Conservation (phyloP, 1,284 basidiomycete genomes). For the Phellopilus nigrolimitatus region DNA sequence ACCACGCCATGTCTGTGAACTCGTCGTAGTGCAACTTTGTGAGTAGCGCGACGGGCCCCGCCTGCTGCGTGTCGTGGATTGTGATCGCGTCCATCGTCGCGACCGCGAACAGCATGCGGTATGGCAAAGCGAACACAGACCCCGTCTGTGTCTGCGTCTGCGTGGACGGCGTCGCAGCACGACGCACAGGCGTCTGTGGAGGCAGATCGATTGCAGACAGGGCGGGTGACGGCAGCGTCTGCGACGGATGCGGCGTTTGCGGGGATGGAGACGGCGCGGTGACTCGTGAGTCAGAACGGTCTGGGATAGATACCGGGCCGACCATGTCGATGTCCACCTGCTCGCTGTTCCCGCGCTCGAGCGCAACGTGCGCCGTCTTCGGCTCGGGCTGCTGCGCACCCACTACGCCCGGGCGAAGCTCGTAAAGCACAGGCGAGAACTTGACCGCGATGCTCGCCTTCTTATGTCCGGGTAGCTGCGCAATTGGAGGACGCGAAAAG, state of each 20-base stretch:
- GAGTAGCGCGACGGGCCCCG: slow-evolving; percentile 87
- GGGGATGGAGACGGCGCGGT: slow-evolving; percentile 23
- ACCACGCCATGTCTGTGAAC: slow-evolving; percentile 97
- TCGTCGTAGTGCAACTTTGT: slow-evolving; percentile 96
- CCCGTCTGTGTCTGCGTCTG: slow-evolving; percentile 31
- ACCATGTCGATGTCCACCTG: slow-evolving; percentile 51
- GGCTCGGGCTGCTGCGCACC: slow-evolving; percentile 41
- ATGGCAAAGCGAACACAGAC: slow-evolving; percentile 85
- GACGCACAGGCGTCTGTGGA: slow-evolving; percentile 46
- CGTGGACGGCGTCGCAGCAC: slow-evolving; percentile 25
- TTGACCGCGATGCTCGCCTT: slow-evolving; percentile 91
- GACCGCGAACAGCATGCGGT: slow-evolving; percentile 93
- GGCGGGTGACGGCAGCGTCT: slow-evolving; percentile 47
- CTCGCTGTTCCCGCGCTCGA: slow-evolving; percentile 64
- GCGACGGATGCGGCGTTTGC: slow-evolving; percentile 18
- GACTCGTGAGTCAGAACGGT: slow-evolving; percentile 14
- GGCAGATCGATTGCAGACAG: slow-evolving; percentile 51
- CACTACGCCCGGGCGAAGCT: slow-evolving; percentile 63
- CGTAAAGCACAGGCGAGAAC: slow-evolving; percentile 92
- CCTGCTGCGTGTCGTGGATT: slow-evolving; percentile 97
- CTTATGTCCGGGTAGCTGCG: slow-evolving; percentile 94
- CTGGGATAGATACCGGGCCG: slow-evolving; percentile 9
- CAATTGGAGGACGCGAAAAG: slow-evolving; percentile 87
- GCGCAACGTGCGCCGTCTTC: slow-evolving; percentile 54
- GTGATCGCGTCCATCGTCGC: slow-evolving; percentile 95